Evolutionary conservation across 441 rosid species (phyloP).

Genomic region (Erodium chrysanthum): DNA sequence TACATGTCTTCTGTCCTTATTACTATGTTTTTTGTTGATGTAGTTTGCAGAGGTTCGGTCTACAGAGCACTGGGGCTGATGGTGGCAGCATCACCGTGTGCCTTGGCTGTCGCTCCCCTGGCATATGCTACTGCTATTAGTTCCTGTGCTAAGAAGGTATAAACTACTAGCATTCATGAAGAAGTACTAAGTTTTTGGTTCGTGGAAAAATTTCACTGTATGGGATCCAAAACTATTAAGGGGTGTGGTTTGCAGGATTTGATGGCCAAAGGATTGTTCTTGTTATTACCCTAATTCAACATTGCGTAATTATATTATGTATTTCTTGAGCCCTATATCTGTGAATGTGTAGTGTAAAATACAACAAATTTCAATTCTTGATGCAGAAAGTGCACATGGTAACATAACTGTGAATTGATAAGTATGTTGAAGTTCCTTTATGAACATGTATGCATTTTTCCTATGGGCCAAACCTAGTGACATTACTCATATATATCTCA

Average conservation of each 20-base stretch:
- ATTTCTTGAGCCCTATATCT: no score
- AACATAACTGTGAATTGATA: neutral
- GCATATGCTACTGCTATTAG: slow-evolving; percentile 93
- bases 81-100: slow-evolving; percentile 98
- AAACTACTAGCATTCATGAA: slow-evolving; percentile 4
- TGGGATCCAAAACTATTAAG: neutral
- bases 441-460: neutral
- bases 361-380: neutral
- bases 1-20: neutral
- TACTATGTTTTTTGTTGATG: slow-evolving; percentile 17
- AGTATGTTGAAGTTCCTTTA: neutral
- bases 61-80: slow-evolving; percentile 91
- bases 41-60: slow-evolving; percentile 88
- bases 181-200: slow-evolving; percentile 2
- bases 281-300: no score
- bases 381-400: neutral
- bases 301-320: no score
- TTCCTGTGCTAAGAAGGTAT: slow-evolving; percentile 90
- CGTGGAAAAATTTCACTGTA: neutral
- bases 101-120: slow-evolving; percentile 95
- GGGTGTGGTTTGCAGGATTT: neutral
- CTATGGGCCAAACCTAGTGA: neutral
- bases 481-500: neutral
- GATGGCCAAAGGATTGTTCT: neutral
- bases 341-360: no score